Conservation (phyloP, 2,329 filamentous ascomycete species). For the Calcarisporium arbuscula region DNA sequence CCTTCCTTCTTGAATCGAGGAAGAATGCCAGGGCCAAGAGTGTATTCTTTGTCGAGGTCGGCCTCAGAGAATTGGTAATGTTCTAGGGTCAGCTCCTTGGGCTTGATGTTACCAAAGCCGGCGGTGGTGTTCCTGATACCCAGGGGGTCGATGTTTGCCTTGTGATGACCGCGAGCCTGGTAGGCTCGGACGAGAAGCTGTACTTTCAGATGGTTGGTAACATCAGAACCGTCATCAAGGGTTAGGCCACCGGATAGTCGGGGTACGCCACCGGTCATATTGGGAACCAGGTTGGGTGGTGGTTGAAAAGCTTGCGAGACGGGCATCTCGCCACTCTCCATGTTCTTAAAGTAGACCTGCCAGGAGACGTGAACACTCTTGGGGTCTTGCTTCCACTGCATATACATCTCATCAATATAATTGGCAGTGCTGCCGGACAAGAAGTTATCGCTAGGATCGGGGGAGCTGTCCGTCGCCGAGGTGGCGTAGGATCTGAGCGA, state of each 20-base stretch:
- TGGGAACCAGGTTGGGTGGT: constrained; percentile 83
- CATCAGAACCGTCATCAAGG: constrained; percentile 65
- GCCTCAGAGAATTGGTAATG: constrained; percentile 94
- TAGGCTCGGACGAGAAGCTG: constrained; percentile 96
- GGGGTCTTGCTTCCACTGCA: constrained; percentile 93
- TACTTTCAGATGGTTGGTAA: constrained; percentile 96
- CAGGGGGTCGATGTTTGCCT: constrained; percentile 93
- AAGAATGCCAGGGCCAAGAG: constrained; percentile 87
- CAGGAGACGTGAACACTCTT: constrained; percentile 94
- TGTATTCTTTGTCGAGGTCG: constrained; percentile 88
- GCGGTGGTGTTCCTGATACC: constrained; percentile 73
- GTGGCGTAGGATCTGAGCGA: constrained; percentile 49
- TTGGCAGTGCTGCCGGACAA: constrained; percentile 94
- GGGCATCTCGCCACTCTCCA: constrained; percentile 97
- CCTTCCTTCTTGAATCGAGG: constrained; percentile 86
- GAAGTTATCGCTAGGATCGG: constrained; percentile 91
- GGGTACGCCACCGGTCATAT: constrained; percentile 71
- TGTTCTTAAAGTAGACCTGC: constrained; percentile 99
- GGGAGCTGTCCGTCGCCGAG: constrained; percentile 42
- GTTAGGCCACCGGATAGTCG: constrained; percentile 64
- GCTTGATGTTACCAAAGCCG: constrained; percentile 79
- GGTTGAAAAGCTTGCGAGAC: constrained; percentile 95
- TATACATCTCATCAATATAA: constrained; percentile 99
- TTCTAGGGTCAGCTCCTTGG: constrained; percentile 86
- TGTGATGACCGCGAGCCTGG: constrained; percentile 96